Evolutionary conservation across 768 basidiomycete genomes (phyloP), one percentile per base, ranked within the genome.

Genomic region (Mycena filopes): DNA sequence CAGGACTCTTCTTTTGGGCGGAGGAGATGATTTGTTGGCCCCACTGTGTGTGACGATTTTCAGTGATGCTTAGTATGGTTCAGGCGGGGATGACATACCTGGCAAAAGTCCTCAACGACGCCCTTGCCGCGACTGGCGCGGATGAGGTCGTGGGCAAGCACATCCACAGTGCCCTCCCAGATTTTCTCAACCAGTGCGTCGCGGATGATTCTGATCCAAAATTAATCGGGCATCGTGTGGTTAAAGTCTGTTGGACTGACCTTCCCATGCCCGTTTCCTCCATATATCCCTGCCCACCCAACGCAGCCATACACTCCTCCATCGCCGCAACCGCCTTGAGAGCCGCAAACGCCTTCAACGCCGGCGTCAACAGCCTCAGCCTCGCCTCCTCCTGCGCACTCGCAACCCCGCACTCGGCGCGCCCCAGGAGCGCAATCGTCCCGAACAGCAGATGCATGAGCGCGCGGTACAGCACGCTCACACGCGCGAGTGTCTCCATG

Each of bases 261-360:
- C 87, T 79, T 11, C 87, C 90, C 50, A 94, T 86, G 2, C 86
- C 87, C 60, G 86, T 92, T 75, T 94, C 93, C 69, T 91, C 89
- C 91, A 94, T 94, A 71, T 93, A 94, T 0, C 93, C 93, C 50
- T 89, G 87, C 2, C 92, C 92, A 25, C 93, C 92, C 2, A 93
- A 77, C 7, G 87, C 80, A 33, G 86, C 79, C 91, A 94, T 93
- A 36, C 89, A 85, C 68, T 92, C 89, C 64, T 91, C 89, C 80
- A 93, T 88, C 3, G 86, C 89, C 0, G 81, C 72, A 55, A 82
- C 83, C 0, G 87, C 87, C 66, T 87, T 87, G 68, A 90, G 87
- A 12, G 91, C 85, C 12, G 84, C 82, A 72, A 90, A 94, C 0
- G 88, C 89, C 74, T 94, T 94, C 29, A 84, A 81, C 4, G 87